phyloP scores from a whole-genome alignment of 106 monocot genomes.

The Platanthera zijinensis region DNA sequence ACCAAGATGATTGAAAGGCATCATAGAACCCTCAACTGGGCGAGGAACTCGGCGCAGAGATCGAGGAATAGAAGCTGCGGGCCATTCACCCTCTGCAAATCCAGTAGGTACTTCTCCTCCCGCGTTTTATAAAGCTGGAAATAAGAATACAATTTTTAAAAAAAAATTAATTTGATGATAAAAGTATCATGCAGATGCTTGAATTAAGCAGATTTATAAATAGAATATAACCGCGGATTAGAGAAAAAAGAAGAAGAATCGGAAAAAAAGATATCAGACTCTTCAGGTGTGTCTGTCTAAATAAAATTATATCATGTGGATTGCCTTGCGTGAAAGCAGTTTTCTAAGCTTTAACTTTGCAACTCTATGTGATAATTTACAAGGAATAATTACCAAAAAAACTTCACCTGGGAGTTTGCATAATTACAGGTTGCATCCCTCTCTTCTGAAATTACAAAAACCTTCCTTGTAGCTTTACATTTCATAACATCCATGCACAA shows the following conservation, averaged over 20 bases:
- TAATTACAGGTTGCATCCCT: no score
- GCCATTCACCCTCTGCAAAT: conserved; percentile 20
- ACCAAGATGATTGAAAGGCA: neutral
- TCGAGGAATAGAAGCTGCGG: conserved; percentile 19
- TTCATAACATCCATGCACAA: no score
- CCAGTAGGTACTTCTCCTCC: conserved; percentile 21
- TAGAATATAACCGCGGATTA: neutral
- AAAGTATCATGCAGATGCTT: neutral
- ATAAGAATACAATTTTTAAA: neutral
- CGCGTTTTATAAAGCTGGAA: conserved; percentile 21
- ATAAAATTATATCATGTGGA: neutral
- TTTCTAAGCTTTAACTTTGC: neutral
- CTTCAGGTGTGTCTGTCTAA: neutral
- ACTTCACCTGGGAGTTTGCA: no score
- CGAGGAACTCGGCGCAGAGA: conserved; percentile 18
- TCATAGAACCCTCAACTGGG: conserved; percentile 22
- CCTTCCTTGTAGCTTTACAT: no score
- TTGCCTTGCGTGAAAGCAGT: neutral
- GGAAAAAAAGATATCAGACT: neutral
- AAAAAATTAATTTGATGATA: neutral
- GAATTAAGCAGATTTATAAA: neutral
- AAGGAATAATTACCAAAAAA: no score
- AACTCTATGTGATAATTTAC: neutral
- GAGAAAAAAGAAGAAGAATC: neutral
- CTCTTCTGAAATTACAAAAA: no score